Conservation (phyloP, 257 asterid species). For the Vinca minor region DNA sequence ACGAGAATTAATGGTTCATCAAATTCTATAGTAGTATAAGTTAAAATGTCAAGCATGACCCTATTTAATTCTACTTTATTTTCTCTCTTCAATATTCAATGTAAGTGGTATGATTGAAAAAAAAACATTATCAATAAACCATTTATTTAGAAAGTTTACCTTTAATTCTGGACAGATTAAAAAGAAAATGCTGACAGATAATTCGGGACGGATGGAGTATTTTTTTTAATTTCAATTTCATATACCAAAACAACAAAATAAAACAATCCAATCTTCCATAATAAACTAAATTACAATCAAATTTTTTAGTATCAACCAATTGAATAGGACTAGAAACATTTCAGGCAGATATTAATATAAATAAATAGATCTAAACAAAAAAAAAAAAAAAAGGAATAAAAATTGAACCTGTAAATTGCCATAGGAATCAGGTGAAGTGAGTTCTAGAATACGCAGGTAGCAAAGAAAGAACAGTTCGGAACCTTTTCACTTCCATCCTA, state of each 20-base stretch:
- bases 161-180: too few species aligned
- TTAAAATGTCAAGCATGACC: too few species aligned
- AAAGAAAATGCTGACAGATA: too few species aligned
- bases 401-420: conserved; percentile 49
- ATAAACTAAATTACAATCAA: background rate
- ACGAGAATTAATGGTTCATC: too few species aligned
- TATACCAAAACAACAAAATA: background rate
- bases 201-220: too few species aligned
- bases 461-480: conserved; percentile 5
- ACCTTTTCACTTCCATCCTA: conserved; percentile 29
- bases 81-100: too few species aligned
- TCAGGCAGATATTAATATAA: background rate
- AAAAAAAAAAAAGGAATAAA: background rate
- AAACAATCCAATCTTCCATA: background rate
- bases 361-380: background rate
- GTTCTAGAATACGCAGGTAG: conserved; percentile 18
- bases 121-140: too few species aligned
- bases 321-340: background rate
- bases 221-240: background rate
- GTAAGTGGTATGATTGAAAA: too few species aligned
- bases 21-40: too few species aligned
- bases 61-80: too few species aligned
- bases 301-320: background rate
- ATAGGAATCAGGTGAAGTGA: conserved; percentile 31
- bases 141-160: too few species aligned